phyloP scores from a whole-genome alignment of 2,329 filamentous ascomycete species.

The Xylariaceae sp. region DNA sequence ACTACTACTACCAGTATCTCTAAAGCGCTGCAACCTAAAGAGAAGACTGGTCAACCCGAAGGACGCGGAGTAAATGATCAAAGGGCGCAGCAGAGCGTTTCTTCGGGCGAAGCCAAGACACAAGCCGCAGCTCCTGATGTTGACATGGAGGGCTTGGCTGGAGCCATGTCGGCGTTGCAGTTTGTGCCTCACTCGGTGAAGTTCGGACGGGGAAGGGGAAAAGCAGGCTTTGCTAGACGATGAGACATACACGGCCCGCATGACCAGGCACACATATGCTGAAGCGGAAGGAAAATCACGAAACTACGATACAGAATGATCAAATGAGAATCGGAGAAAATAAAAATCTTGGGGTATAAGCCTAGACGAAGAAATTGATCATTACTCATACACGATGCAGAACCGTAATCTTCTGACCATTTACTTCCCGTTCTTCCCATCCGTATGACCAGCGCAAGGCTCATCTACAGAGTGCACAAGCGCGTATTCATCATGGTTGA shows the following conservation, averaged over 20 bases:
- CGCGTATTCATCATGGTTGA: background rate
- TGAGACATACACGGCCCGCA: conserved; percentile 24
- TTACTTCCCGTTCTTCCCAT: too few species aligned
- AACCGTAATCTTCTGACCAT: too few species aligned
- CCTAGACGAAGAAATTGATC: background rate
- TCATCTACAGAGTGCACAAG: background rate
- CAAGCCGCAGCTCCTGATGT: conserved; percentile 38
- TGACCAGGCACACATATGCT: background rate
- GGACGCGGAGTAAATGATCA: conserved; percentile 11
- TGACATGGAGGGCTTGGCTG: conserved; percentile 61
- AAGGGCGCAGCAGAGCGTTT: conserved; percentile 2
- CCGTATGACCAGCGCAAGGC: background rate
- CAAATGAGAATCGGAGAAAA: background rate
- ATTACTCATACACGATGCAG: too few species aligned
- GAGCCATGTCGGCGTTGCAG: conserved; percentile 68
- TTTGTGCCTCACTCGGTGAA: conserved; percentile 68
- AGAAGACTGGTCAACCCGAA: conserved; percentile 27
- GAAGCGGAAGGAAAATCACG: conserved; percentile 4
- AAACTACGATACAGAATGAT: conserved; percentile 9
- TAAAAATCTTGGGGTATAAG: background rate
- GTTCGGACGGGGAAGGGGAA: conserved; percentile 59
- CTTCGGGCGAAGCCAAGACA: conserved; percentile 14
- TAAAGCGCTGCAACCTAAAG: conserved; percentile 24
- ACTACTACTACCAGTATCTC: conserved; percentile 25
- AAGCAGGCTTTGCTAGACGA: conserved; percentile 51